Evolutionary conservation across 179 eudicot species (phyloP), one percentile per base, ranked within the genome.

Genomic region (Gypsophila paniculata): DNA sequence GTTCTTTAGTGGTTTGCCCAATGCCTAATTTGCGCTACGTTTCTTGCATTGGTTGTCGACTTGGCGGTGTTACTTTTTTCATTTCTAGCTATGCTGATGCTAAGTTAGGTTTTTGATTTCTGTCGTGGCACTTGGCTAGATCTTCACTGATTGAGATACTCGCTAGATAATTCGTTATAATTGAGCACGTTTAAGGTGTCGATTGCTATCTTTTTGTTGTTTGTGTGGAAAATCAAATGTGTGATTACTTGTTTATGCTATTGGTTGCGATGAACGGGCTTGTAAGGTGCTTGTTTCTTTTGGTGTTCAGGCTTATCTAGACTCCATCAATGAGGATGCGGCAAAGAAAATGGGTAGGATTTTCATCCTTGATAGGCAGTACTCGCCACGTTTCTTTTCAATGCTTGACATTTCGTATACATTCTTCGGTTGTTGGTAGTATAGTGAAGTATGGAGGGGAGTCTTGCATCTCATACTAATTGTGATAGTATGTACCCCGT

Each of bases 301-400:
- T 71, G 54, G 29, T 42, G 69, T 70, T 53, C 86, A 93, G 98
- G 96, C 78, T 73, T 79, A 91, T 78, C 74, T 86, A 29, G 98
- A 93, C 79, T 76, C 90, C 65, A 54, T 65, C 75, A 82, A 68
- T 77, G 96, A 89, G 80, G 90, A 79, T 63, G 70, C 83, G 12
- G 72, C 82, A 15, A 78, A 83, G 66, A 87, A 78, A 80, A 74
- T 72, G 15, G 98, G 98, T 91, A 73, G n/a, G 83, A 73, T 46
- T 65, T 78, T 72, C 52, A 66, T 25, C 68, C 79, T 79, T 42
- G 38, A 38, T 10, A 32, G 10, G 25, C 18, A 48, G 22, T 61
- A 36, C 42, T 17, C 25, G 5, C 0, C 52, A 18, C 25, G 38
- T 23, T 4, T 19, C 52, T 64, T 34, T 51, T 34, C 19, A 66